Base-by-base conservation (phyloP, 202 grass and related monocot species). In the Carex arenaria region DNA sequence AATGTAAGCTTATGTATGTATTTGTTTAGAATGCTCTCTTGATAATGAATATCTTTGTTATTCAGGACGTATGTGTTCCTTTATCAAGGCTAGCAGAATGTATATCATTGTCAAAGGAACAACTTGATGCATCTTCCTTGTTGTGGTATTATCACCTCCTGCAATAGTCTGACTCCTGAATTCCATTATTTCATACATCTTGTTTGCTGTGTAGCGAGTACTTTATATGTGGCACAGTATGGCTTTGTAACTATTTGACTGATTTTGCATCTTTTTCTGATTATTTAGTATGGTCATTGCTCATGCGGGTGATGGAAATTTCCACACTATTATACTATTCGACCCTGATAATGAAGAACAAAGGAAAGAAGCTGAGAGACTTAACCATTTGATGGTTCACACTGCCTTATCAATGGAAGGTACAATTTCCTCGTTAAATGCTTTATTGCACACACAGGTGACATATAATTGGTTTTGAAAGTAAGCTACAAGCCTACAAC, bases 371-470 rank as follows among this genome's bases (percentile, higher is more conserved):
- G 95, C 93, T 63, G 93, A 95, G 85, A 90, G 81, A 45, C 68
- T 98, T 72, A 98, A 93, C 85, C 89, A 95, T 93, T 93, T 98
- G 81, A 98, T 98, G 95, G 95, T 98, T 70, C 67, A 95, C 82
- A 93, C 88, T 67, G 95, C 93, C 79, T 85, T 98, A 40, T 95
- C 95, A 49, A 89, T 98, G 92, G 95, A 95, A 98, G 95, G 95
- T 95, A 91, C 36, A 59, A 80, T 18, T 72, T 47, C 64, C 51
- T 55, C 38, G 38, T 32, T 17, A n/a, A 77, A 34, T 77, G 12
- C 52, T 77, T 77, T 77, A 7, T 77, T 77, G 36, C 57, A 56
- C 3, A 9, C 52, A 38, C 5, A 11, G 73, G 28, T 77, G 28
- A 77, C 52, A 75, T 57, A 18, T 36, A 59, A 77, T 57, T 32